Percentiles rank a stretch among this genome's conserved stretches.
phyloP scores from a whole-genome alignment of 768 basidiomycete genomes.

The Lyophyllum decastes region DNA sequence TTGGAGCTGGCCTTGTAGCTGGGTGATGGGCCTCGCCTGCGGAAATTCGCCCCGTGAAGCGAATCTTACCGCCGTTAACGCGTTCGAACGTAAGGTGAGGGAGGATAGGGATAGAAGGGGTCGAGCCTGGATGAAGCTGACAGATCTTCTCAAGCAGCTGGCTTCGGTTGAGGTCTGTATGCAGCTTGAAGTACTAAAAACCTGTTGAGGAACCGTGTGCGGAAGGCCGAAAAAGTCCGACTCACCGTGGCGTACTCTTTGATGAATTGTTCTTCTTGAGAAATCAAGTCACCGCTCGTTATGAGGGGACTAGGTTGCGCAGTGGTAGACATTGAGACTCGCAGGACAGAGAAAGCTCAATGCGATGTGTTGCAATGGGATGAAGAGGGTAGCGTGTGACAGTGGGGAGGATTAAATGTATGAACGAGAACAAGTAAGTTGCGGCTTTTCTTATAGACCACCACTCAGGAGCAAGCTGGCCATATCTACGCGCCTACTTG shows the following conservation, averaged over 20 bases:
- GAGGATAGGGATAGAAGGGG: not conserved
- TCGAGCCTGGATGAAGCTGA: not conserved
- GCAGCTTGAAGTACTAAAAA: constrained; percentile 1
- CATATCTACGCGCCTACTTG: not conserved
- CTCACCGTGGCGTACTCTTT: not conserved
- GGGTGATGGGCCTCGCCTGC: not conserved
- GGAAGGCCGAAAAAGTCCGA: not conserved
- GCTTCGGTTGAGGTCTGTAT: not conserved
- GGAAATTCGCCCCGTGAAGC: not conserved
- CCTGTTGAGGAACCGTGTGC: not conserved
- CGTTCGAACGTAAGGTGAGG: not conserved
- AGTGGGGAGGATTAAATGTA: not conserved
- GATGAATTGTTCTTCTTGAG: not conserved
- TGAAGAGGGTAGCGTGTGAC: not conserved
- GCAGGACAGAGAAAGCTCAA: not conserved
- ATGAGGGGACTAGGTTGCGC: not conserved
- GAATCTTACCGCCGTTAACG: not conserved
- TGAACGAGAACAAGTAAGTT: not conserved
- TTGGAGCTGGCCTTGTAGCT: not conserved
- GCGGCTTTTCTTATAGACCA: not conserved
- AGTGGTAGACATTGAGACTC: not conserved
- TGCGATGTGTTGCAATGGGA: not conserved
- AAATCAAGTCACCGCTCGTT: not conserved
- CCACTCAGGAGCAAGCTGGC: not conserved
- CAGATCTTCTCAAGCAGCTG: not conserved